Evolutionary conservation across 2,329 filamentous ascomycete species (phyloP).

Genomic region (Ophiostoma pallidulum): DNA sequence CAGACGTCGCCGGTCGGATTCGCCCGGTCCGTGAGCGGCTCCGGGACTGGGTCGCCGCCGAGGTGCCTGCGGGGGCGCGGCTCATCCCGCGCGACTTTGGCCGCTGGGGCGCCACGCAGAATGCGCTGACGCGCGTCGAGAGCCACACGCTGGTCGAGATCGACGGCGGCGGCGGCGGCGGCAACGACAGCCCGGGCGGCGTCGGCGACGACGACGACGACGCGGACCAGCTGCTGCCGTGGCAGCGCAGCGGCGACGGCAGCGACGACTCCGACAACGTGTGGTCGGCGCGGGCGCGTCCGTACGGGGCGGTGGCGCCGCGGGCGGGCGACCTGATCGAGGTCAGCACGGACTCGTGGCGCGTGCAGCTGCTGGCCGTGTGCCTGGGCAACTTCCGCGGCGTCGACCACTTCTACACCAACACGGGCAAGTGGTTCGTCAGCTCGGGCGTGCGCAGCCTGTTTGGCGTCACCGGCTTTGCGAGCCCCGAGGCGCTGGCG

Average conservation of each 20-base stretch:
- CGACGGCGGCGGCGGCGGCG: not conserved
- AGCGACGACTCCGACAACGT: conserved; percentile 15
- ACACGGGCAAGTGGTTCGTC: conserved; percentile 43
- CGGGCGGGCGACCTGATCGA: conserved; percentile 43
- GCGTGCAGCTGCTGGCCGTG: conserved; percentile 40
- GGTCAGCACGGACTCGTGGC: conserved; percentile 23
- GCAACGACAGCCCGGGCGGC: not conserved
- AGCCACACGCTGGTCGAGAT: conserved; percentile 23
- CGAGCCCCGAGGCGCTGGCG: conserved; percentile 30
- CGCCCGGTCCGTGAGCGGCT: conserved; percentile 32
- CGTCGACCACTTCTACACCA: conserved; percentile 45
- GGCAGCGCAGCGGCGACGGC: conserved; percentile 23
- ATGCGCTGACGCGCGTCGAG: conserved; percentile 28
- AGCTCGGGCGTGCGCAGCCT: conserved; percentile 33
- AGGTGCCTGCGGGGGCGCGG: not conserved
- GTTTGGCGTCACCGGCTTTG: conserved; percentile 43
- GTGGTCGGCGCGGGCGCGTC: conserved; percentile 8
- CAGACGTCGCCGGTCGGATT: not conserved
- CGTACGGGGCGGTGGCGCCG: conserved; percentile 19
- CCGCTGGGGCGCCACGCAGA: conserved; percentile 22
- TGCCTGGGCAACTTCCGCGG: conserved; percentile 43
- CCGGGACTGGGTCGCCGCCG: conserved; percentile 21
- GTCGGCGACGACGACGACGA: not conserved
- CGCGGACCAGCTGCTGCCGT: conserved; percentile 24
- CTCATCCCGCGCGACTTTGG: conserved; percentile 20